phyloP scores from a whole-genome alignment of 768 basidiomycete genomes.

The Hygrophoropsis aurantiaca region DNA sequence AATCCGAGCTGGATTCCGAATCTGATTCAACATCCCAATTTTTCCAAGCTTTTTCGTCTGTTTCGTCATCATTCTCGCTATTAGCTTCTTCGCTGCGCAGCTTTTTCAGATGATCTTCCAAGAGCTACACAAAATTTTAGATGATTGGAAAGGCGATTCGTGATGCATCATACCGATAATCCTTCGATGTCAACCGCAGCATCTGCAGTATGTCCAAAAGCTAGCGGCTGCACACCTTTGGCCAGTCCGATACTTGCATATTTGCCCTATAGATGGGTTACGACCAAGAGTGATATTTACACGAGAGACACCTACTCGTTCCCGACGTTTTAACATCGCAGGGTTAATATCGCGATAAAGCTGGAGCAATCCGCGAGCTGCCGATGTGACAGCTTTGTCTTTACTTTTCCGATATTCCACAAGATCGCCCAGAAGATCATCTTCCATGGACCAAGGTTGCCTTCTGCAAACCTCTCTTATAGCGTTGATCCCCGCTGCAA shows the following conservation, averaged over 20 bases:
- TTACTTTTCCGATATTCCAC: conserved; percentile 94
- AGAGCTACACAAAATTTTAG: conserved; percentile 48
- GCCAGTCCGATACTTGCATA: conserved; percentile 77
- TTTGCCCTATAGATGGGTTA: conserved; percentile 66
- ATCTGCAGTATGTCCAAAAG: conserved; percentile 78
- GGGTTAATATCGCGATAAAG: conserved; percentile 97
- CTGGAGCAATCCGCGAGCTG: conserved; percentile 82
- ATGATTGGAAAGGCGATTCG: not conserved
- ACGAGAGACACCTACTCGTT: conserved; percentile 55
- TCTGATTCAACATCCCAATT: conserved; percentile 88
- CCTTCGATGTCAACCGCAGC: conserved; percentile 88
- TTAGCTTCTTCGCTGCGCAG: conserved; percentile 60
- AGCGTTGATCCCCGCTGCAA: conserved; percentile 94
- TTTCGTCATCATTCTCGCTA: conserved; percentile 51
- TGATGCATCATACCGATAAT: conserved; percentile 59
- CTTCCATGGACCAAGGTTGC: conserved; percentile 97
- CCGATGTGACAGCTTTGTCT: conserved; percentile 92
- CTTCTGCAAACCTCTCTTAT: conserved; percentile 92
- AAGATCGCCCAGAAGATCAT: conserved; percentile 87
- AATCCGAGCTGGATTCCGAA: conserved; percentile 53
- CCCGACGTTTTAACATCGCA: conserved; percentile 82
- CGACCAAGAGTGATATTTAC: not conserved
- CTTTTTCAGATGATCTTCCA: conserved; percentile 83
- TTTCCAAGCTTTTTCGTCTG: conserved; percentile 76
- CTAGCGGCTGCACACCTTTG: conserved; percentile 63